Evolutionary conservation across 2,329 filamentous ascomycete genomes (phyloP), one percentile per base, ranked within the genome.

Genomic region (Colletotrichum costaricense): DNA sequence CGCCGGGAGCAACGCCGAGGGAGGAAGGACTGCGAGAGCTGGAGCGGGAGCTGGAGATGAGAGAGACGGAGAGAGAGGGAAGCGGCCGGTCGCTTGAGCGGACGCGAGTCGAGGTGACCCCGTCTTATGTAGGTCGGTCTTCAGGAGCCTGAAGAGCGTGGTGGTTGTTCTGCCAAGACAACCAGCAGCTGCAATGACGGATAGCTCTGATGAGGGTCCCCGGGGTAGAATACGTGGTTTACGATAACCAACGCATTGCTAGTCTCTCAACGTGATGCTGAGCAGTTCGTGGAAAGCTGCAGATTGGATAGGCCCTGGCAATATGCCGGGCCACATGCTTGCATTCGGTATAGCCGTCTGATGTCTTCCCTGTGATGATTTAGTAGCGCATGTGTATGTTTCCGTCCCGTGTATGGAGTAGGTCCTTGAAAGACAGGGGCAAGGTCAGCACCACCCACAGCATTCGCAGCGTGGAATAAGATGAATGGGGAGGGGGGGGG

Each of bases 241-340:
- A 38, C 30, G 49, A 72, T 72, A 24, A 46, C 28, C 42, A 2
- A 52, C 35, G 52, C 42, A 68, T 57, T 26, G 19, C 56, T 60
- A 28, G 64, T 35, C 26, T 24, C 19, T 28, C 24, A 24, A 46
- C n/a, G 38, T 35, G 16, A 33, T 33, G 30, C 14, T 60, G 68
- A 67, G 19, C 35, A 24, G 33, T 55, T 42, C 42, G n/a, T 19
- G 46, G 7, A 26, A 24, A 19, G 67, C 33, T 28, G 49, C 19
- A 38, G 33, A 60, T 55, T 56, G 68, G 68, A 63, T 5, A 26
- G 33, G n/a, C 22, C 26, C 46, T 14, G 56, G 28, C 55, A 16
- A 30, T 12, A 8, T n/a, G 35, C 70, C 70, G 67, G 70, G n/a
- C 67, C 24, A 60, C 28, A 73, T 65, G 67, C 67, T 70, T 73